Conservation (phyloP, 2,329 filamentous ascomycete genomes). For the Fusarium sp. region DNA sequence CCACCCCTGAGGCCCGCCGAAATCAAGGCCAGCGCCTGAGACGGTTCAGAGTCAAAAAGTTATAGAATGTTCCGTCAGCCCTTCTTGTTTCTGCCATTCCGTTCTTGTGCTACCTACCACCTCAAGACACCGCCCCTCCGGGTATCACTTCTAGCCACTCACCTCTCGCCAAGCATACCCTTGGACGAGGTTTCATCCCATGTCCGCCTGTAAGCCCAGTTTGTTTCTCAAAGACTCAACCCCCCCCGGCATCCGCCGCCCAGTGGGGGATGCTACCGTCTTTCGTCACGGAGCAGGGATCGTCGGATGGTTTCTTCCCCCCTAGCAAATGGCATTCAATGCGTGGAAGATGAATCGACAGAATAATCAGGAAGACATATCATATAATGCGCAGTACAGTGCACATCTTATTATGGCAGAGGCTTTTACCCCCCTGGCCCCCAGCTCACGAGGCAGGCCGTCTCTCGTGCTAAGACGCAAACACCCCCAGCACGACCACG, state of each 20-base stretch:
- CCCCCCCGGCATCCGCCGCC: conserved; percentile 4
- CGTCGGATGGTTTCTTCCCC: conserved; percentile 32
- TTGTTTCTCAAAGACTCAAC: conserved; percentile 11
- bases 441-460: conserved; percentile 21
- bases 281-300: conserved; percentile 18
- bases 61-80: conserved; percentile 16
- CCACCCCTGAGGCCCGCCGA: background rate
- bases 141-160: background rate
- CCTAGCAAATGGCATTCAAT: background rate
- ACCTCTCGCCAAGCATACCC: background rate
- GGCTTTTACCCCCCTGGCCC: background rate
- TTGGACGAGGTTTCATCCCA: conserved; percentile 34
- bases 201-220: conserved; percentile 19
- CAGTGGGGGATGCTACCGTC: conserved; percentile 13
- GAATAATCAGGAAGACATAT: background rate
- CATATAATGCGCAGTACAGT: background rate
- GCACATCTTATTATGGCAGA: background rate
- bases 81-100: conserved; percentile 7
- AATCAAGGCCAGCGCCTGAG: background rate
- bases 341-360: background rate
- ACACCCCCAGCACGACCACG: background rate
- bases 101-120: conserved; percentile 7
- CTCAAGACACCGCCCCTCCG: conserved; percentile 7
- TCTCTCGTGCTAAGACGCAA: conserved; percentile 25
- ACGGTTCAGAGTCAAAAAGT: background rate